Percentiles rank a stretch among this genome's conserved stretches.
These are phyloP conservation scores for Acacia pycnantha DNA, from an alignment of 331 rosid species.

Conservation along the genomic window DNA sequence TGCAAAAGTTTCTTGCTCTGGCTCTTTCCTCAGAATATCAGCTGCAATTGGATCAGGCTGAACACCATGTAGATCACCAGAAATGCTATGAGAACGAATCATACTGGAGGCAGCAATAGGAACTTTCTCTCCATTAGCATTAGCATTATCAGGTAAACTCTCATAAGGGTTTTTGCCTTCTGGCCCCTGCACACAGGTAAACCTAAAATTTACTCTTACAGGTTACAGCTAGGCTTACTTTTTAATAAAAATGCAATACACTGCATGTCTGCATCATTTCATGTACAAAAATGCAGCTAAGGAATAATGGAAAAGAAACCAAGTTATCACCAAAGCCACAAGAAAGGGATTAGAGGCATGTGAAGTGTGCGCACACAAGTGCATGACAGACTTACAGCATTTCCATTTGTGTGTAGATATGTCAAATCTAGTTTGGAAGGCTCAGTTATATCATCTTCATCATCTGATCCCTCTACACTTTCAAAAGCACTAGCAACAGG, in stretches of 20 bases:
- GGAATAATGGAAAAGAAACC: background rate
- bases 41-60: constrained; percentile 98
- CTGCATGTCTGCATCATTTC: constrained; percentile 6
- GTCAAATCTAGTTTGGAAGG: constrained; percentile 44
- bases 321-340: constrained; percentile 4
- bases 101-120: constrained; percentile 71
- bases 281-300: background rate
- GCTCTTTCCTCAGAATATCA: constrained; percentile 96
- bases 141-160: constrained; percentile 66
- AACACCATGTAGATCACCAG: constrained; percentile 96
- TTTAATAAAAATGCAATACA: background rate
- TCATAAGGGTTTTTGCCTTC: constrained; percentile 57
- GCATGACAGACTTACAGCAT: constrained; percentile 57
- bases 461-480: constrained; percentile 91
- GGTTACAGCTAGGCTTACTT: background rate
- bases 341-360: background rate
- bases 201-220: background rate
- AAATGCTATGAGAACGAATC: constrained; percentile 92
- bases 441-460: constrained; percentile 64
- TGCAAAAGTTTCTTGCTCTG: constrained; percentile 90
- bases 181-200: constrained; percentile 57
- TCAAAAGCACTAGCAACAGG: constrained; percentile 91
- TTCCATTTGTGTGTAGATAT: constrained; percentile 75
- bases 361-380: background rate
- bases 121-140: constrained; percentile 69